Evolutionary conservation across 768 basidiomycete species (phyloP), one percentile per base, ranked within the genome.

Genomic region (Dacryopinax primogenitus): DNA sequence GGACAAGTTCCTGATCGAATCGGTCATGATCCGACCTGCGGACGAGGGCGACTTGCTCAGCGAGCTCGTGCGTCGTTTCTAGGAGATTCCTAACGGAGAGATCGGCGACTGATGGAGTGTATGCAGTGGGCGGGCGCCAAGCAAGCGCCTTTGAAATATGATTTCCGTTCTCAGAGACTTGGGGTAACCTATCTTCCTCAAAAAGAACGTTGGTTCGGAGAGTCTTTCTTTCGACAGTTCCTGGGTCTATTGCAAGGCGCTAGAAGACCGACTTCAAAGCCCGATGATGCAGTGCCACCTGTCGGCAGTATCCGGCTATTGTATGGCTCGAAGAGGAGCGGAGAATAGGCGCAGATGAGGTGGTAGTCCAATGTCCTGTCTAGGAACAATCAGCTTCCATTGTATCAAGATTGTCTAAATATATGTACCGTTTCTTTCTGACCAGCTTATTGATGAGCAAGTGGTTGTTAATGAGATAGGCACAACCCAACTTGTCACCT

Each of bases 1-100:
- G 30, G 51, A 58, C 51, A 58, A 58, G 51, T 58, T 58, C 21
- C 30, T 58, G 51, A 58, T 58, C 18, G 51, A 58, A 30, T 28
- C 51, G 26, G 32, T 30, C 15, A 30, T 28, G 11, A 21, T 58
- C 13, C 9, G 32, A 18, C 51, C 23, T 23, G 51, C 26, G 30
- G 51, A 58, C 11, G 21, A 28, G 18, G 26, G 51, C 9, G 51
- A 58, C 30, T 21, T 58, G 26, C 15, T 30, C 30, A 30, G 32
- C 15, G 51, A 58, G 51, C 51, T 58, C 26, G 51, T 58, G 13
- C 12, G 51, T 21, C 51, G 9, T 28, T 7, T 58, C 13, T 58
- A n/a, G n/a, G n/a, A n/a, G 11, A 18, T 4, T 30, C 12, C 23
- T 23, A 18, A 44, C 18, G 41, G 18, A 18, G 18, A 30, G 18